Percentiles rank a stretch among this genome's conserved stretches.
phyloP scores from a whole-genome alignment of 164 flowering plant species.

The Vitis riparia region DNA sequence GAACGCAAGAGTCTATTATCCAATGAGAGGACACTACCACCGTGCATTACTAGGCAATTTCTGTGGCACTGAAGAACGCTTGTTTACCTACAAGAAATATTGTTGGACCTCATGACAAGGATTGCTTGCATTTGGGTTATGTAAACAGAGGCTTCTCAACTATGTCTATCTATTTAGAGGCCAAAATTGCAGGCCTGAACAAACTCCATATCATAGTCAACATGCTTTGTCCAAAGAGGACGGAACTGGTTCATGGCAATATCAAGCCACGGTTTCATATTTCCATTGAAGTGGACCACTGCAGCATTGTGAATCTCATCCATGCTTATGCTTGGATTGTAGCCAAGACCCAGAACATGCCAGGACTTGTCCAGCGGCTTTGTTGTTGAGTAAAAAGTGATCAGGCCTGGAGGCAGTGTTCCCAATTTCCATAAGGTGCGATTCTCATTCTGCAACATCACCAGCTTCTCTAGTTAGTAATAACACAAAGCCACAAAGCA shows the following conservation, averaged over 20 bases:
- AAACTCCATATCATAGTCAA: slow-evolving; percentile 47
- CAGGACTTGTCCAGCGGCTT: slow-evolving; percentile 52
- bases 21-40: too few species aligned
- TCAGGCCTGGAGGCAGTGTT: slow-evolving; percentile 48
- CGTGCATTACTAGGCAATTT: too few species aligned
- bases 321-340: slow-evolving; percentile 53
- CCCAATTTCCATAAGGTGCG: slow-evolving; percentile 50
- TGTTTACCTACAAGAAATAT: background rate
- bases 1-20: background rate
- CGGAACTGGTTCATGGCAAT: slow-evolving; percentile 49
- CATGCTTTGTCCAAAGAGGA: slow-evolving; percentile 48
- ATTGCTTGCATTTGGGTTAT: background rate
- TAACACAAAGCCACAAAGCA: background rate
- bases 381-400: slow-evolving; percentile 52
- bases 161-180: slow-evolving; percentile 11
- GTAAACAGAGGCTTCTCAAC: background rate
- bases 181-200: slow-evolving; percentile 53
- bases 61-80: background rate
- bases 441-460: slow-evolving; percentile 47
- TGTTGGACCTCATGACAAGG: background rate
- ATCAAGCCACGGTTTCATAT: slow-evolving; percentile 61
- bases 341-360: slow-evolving; percentile 53
- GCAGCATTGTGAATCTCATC: slow-evolving; percentile 49
- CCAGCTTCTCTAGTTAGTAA: slow-evolving; percentile 6
- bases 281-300: slow-evolving; percentile 56